Conservation (phyloP, 371 early-diverging fungal species). For the Rhizopus sp. region DNA sequence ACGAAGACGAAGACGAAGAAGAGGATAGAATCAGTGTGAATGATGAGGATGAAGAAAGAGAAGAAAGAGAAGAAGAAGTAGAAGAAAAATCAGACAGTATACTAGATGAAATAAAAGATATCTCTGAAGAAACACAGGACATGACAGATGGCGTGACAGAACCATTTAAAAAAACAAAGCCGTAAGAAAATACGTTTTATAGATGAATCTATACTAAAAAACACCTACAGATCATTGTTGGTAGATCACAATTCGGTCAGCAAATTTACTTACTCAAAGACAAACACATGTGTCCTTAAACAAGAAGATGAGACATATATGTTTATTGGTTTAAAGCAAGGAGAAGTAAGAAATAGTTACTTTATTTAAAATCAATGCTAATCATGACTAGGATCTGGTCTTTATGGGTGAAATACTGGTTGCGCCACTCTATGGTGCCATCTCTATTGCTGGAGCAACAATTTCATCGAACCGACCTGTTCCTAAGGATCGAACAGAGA, state of each 20-base stretch:
- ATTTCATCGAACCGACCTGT: conserved; percentile 19
- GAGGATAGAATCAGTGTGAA: not conserved
- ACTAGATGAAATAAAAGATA: not conserved
- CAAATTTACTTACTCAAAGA: conserved; percentile 11
- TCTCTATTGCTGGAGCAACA: conserved; percentile 40
- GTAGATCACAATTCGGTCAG: conserved; percentile 18
- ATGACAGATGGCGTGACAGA: not conserved
- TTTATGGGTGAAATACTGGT: conserved; percentile 54
- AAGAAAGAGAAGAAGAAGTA: conserved; percentile 8
- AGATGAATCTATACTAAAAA: not conserved
- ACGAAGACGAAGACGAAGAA: conserved; percentile 5
- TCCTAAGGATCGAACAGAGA: not conserved
- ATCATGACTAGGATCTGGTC: conserved; percentile 34
- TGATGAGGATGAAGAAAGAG: conserved; percentile 1
- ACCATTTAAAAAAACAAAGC: conserved; percentile 8
- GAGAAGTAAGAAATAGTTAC: conserved; percentile 9
- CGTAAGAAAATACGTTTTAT: not conserved
- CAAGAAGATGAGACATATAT: conserved; percentile 22
- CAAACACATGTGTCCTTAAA: conserved; percentile 22
- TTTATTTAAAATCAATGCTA: not conserved
- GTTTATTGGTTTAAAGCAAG: conserved; percentile 23
- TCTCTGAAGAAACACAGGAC: not conserved
- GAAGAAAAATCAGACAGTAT: not conserved
- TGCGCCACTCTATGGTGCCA: conserved; percentile 48
- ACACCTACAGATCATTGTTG: conserved; percentile 1